These are phyloP conservation scores for Mucor plumbeus DNA, from an alignment of 371 early-diverging fungal species.

Conservation along the genomic window DNA sequence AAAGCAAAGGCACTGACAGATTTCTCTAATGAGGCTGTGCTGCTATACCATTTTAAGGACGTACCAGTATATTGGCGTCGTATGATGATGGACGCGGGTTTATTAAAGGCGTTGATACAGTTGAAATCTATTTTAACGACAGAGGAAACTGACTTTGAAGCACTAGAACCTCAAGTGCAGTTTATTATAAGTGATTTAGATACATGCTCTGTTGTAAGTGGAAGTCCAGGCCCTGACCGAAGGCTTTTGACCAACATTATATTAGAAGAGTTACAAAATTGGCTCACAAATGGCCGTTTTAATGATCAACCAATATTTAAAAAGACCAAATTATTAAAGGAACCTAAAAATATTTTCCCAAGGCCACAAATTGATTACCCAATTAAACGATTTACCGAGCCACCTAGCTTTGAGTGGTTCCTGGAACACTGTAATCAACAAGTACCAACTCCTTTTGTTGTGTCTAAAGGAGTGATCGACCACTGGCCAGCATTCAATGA, in stretches of 20 bases:
- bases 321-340: not conserved
- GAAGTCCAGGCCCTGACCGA: conserved; percentile 54
- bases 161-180: conserved; percentile 24
- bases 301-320: not conserved
- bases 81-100: conserved; percentile 58
- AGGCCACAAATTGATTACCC: conserved; percentile 14
- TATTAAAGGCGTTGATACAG: conserved; percentile 47
- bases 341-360: not conserved
- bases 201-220: conserved; percentile 57
- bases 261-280: conserved; percentile 35
- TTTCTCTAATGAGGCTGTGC: conserved; percentile 45
- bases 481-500: conserved; percentile 78
- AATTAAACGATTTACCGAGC: conserved; percentile 19
- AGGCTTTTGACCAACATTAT: conserved; percentile 39
- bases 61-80: conserved; percentile 65
- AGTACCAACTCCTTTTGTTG: conserved; percentile 49
- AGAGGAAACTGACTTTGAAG: not conserved
- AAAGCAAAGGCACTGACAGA: conserved; percentile 34
- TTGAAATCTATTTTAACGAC: conserved; percentile 6
- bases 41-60: conserved; percentile 51
- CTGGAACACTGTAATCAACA: conserved; percentile 24
- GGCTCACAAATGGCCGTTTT: conserved; percentile 16
- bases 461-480: conserved; percentile 55
- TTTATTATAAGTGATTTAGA: conserved; percentile 52
- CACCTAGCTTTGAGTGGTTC: conserved; percentile 32